These are phyloP conservation scores for Hyaloperonospora arabidopsidis DNA, from an alignment of 352 stramenopile species.

Conservation along the genomic window DNA sequence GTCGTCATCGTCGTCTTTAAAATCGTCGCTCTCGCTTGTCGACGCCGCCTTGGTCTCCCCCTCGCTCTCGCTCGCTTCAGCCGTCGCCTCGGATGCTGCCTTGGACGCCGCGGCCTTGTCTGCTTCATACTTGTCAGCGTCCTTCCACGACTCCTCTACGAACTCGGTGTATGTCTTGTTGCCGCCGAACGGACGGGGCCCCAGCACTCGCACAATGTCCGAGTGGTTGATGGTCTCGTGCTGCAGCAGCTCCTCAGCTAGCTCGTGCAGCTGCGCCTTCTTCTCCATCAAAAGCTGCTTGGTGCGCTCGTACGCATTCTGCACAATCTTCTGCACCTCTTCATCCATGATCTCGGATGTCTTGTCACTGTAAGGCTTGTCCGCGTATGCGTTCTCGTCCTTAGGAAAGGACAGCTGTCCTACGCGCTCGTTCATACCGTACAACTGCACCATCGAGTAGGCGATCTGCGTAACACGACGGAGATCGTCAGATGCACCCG, in stretches of 20 bases:
- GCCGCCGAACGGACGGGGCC: constrained; percentile 88
- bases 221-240: constrained; percentile 99
- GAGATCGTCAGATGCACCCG: constrained; percentile 92
- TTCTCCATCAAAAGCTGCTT: constrained; percentile 92
- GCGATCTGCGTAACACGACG: constrained; percentile 91
- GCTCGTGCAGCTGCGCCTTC: constrained; percentile 86
- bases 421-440: constrained; percentile 97
- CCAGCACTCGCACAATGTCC: constrained; percentile 94
- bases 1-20: constrained; percentile 6
- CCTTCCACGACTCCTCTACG: constrained; percentile 82
- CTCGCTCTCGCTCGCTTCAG: constrained; percentile 9
- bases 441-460: constrained; percentile 97
- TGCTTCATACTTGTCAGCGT: constrained; percentile 74
- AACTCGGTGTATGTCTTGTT: constrained; percentile 97
- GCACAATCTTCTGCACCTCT: constrained; percentile 95
- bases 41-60: constrained; percentile 1
- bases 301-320: constrained; percentile 94
- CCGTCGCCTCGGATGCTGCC: constrained; percentile 19
- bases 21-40: constrained; percentile 10
- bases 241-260: constrained; percentile 93
- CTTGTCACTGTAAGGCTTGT: constrained; percentile 96
- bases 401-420: constrained; percentile 95
- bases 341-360: constrained; percentile 98
- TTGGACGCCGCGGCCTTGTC: constrained; percentile 39
- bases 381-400: constrained; percentile 78